phyloP scores from a whole-genome alignment of 805 yeast species.

The Starmerella scarabaei region DNA sequence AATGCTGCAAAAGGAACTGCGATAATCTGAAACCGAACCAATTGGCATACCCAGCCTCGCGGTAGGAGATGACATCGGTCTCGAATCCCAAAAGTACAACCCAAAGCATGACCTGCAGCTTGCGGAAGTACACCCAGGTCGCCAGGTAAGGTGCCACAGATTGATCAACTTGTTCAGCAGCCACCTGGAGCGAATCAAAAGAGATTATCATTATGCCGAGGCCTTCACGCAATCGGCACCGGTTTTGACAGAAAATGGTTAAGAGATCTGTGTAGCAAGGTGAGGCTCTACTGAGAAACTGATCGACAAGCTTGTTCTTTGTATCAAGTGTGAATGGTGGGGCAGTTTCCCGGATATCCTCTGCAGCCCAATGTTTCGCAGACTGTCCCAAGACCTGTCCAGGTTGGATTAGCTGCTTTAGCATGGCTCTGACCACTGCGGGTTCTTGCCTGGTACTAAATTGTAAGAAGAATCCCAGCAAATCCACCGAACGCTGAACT shows the following conservation, averaged over 20 bases:
- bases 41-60: constrained; percentile 54
- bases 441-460: constrained; percentile 23
- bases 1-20: constrained; percentile 32
- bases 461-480: constrained; percentile 24
- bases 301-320: constrained; percentile 22
- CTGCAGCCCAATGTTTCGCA: constrained; percentile 22
- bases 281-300: constrained; percentile 25
- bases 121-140: constrained; percentile 54
- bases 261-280: constrained; percentile 38
- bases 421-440: constrained; percentile 23
- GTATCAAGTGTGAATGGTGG: constrained; percentile 6
- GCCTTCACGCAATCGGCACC: constrained; percentile 72
- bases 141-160: constrained; percentile 32
- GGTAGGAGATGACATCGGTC: constrained; percentile 54
- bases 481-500: constrained; percentile 22
- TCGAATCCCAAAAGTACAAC: constrained; percentile 64
- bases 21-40: constrained; percentile 52
- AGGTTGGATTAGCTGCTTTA: constrained; percentile 13
- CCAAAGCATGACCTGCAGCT: constrained; percentile 58
- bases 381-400: constrained; percentile 14
- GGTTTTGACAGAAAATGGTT: constrained; percentile 46
- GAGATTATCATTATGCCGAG: constrained; percentile 40
- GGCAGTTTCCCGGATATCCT: constrained; percentile 33
- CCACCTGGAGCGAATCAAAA: constrained; percentile 76
- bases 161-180: constrained; percentile 51